Percentiles rank a stretch among this genome's conserved stretches.
Conservation (phyloP, 1,139 yeast genomes). For the Geotrichum histeridarum region DNA sequence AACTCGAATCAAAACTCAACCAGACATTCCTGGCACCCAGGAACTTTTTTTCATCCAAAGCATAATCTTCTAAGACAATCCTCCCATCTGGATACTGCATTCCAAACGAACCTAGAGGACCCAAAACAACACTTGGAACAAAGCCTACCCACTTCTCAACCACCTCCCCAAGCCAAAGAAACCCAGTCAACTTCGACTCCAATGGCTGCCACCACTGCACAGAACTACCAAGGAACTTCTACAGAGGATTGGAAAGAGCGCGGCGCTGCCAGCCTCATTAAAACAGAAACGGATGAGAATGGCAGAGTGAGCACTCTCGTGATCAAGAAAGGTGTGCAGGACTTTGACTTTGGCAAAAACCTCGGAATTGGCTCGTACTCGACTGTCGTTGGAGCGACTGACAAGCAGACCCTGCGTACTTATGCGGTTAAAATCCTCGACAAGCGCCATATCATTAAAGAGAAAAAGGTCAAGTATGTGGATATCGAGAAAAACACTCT, state of each 20-base stretch:
- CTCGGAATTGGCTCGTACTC: constrained; percentile 97
- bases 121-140: neutral
- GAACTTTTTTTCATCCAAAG: neutral
- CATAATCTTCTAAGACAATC: neutral
- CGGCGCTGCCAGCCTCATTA: constrained; percentile 52
- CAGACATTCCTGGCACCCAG: neutral
- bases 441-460: constrained; percentile 89
- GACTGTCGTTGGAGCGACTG: constrained; percentile 83
- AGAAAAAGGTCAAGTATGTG: constrained; percentile 90
- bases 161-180: neutral
- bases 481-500: constrained; percentile 92
- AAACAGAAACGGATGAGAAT: constrained; percentile 42
- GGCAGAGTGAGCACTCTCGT: constrained; percentile 47
- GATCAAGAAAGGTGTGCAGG: constrained; percentile 55
- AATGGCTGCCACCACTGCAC: constrained; percentile 4
- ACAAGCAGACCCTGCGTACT: constrained; percentile 61
- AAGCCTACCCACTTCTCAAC: neutral
- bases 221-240: neutral
- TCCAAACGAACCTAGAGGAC: neutral
- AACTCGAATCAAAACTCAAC: neutral
- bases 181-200: neutral
- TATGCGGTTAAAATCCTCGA: constrained; percentile 91
- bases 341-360: constrained; percentile 78
- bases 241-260: constrained; percentile 36
- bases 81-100: neutral